Conservation (phyloP, 2,329 filamentous ascomycete species). For the Emergomyces africanus region DNA sequence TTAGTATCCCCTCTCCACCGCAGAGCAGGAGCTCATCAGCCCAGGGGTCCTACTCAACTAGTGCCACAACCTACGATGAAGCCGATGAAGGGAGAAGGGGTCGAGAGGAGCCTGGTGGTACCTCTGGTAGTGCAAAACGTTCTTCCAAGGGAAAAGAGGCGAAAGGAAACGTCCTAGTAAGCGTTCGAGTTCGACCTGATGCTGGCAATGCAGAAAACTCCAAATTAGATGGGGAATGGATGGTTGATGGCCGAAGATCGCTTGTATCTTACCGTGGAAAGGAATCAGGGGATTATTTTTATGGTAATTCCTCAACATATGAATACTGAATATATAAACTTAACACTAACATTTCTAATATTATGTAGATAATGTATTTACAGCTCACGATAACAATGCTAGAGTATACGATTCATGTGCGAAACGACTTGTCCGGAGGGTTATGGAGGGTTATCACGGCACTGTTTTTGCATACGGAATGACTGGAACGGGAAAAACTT, state of each 20-base stretch:
- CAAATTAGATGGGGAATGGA: slow-evolving; percentile 70
- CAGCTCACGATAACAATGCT: slow-evolving; percentile 83
- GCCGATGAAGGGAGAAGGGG: slow-evolving; percentile 41
- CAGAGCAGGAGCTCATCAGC: slow-evolving; percentile 87
- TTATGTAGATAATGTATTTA: slow-evolving; percentile 79
- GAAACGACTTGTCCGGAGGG: slow-evolving; percentile 83
- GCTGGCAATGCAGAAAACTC: slow-evolving; percentile 48
- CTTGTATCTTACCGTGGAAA: slow-evolving; percentile 74
- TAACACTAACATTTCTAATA: neutral
- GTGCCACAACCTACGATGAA: slow-evolving; percentile 79
- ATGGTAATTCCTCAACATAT: slow-evolving; percentile 46
- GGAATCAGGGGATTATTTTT: slow-evolving; percentile 84
- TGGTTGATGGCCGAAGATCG: slow-evolving; percentile 73
- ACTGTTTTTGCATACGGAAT: slow-evolving; percentile 98
- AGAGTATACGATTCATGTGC: slow-evolving; percentile 90
- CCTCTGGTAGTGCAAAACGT: slow-evolving; percentile 18
- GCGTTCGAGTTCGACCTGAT: slow-evolving; percentile 85
- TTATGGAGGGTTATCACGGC: slow-evolving; percentile 98
- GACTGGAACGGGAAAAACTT: slow-evolving; percentile 98
- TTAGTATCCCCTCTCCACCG: slow-evolving; percentile 67
- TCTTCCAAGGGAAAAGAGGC: slow-evolving; percentile 45
- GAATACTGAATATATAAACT: neutral
- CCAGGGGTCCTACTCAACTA: slow-evolving; percentile 84
- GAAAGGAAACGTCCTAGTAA: slow-evolving; percentile 93
- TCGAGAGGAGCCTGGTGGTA: slow-evolving; percentile 19